A percentile compares a stretch with the other conserved stretches of the same genome.
phyloP scores from a whole-genome alignment of 1,284 basidiomycete species.

The Puccinia horiana region DNA sequence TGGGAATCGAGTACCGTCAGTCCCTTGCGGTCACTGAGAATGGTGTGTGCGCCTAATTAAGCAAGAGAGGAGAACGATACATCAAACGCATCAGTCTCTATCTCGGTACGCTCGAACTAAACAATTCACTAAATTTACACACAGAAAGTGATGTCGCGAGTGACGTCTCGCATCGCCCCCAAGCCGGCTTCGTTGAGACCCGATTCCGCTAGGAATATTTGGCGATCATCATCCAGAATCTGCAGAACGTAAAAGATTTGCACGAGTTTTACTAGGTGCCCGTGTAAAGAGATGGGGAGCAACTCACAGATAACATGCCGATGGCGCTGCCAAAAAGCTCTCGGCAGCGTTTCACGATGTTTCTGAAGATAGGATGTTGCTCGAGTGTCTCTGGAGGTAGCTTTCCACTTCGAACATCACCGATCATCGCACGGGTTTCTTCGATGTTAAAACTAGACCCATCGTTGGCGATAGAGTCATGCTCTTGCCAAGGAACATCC shows the following conservation, averaged over 20 bases:
- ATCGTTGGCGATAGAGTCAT: conserved; percentile 6
- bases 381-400: conserved; percentile 37
- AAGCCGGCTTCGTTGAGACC: neutral
- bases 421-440: neutral
- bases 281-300: neutral
- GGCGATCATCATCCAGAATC: conserved; percentile 54
- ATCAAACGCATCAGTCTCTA: neutral
- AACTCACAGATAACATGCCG: conserved; percentile 53
- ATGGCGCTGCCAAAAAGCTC: conserved; percentile 53
- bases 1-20: conserved; percentile 38
- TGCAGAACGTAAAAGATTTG: neutral
- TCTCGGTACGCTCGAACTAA: neutral
- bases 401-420: neutral
- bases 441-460: neutral
- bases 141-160: conserved; percentile 39
- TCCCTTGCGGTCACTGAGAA: conserved; percentile 38
- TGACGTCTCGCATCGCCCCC: conserved; percentile 12
- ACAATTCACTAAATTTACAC: neutral
- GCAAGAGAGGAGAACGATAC: neutral
- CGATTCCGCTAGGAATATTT: conserved; percentile 54
- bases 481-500: neutral
- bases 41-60: conserved; percentile 34
- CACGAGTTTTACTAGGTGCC: neutral
- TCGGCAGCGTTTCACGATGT: conserved; percentile 53
- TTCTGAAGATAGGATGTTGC: conserved; percentile 52